Evolutionary conservation across 805 yeast genomes (phyloP), one percentile per base, ranked within the genome.

Genomic region (Saccharomyces mikatae): DNA sequence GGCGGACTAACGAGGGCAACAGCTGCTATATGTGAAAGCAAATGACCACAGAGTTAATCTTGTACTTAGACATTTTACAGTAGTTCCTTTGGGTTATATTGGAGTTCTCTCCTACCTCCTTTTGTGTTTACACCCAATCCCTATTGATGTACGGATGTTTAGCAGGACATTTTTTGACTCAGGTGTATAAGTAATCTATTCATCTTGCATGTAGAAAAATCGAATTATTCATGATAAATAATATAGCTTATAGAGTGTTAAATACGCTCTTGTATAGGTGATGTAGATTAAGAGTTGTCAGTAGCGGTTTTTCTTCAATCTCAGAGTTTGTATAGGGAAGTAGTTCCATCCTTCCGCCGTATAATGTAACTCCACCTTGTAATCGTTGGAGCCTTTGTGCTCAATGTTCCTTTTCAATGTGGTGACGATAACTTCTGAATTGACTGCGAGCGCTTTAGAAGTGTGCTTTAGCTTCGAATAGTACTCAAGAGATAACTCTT

Each of bases 401-500:
- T 36, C 24, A 17, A 21, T 17, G 44, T 6, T 17, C 44, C 8
- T 36, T 17, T 36, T 36, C 44, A 36, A 36, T 6, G 44, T 17
- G 8, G 51, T 49, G 14, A 46, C 36, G 9, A 60, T 53, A 6
- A 49, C 46, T 8, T 52, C 49, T n/a, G 56, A 51, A 50, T 63
- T 66, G 6, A 32, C 31, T 13, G 49, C 51, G 10, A 63, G 49
- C 6, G 60, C 58, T 24, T 55, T 48, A 4, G 55, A 57, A 5
- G 68, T 54, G 2, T 53, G 51, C 26, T 56, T 61, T 59, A 52
- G 63, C 55, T 54, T 63, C 27, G 64, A 60, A 51, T 61, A 72
- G 68, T 71, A 72, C 5, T 57, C 51, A 0, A 60, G 28, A 52
- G 76, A 70, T 26, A 66, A 65, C 6, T 64, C 64, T 46, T 59